Evolutionary conservation across 73 alveolate species (phyloP).

Genomic region (Breviolum minutum): DNA sequence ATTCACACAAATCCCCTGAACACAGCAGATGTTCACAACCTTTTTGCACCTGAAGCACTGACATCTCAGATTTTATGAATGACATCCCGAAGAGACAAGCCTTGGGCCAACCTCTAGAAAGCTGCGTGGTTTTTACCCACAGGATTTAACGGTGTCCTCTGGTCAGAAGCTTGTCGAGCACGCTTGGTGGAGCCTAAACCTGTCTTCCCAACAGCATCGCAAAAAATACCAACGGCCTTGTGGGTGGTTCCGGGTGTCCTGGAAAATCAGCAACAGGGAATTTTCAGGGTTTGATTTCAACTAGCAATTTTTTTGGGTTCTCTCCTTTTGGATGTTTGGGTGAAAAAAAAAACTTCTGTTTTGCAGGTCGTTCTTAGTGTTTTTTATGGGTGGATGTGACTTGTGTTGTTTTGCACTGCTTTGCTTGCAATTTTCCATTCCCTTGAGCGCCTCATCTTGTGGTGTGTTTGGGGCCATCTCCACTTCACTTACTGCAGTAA

Average conservation of each 20-base stretch:
- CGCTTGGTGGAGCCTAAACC: constrained; percentile 19
- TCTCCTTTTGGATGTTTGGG: too few species aligned
- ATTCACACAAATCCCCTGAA: too few species aligned
- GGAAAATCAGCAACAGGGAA: neutral
- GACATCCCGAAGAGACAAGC: neutral
- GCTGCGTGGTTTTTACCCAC: neutral
- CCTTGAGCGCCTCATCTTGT: neutral
- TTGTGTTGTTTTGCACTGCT: neutral
- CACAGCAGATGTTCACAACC: too few species aligned
- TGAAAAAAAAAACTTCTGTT: too few species aligned
- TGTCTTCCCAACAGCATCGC: neutral
- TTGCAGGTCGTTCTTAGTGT: too few species aligned
- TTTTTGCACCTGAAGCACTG: too few species aligned
- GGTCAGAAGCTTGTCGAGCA: constrained; percentile 85
- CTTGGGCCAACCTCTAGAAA: too few species aligned
- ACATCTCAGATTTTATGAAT: too few species aligned
- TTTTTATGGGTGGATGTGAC: neutral
- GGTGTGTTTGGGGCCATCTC: too few species aligned
- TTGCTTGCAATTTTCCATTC: neutral
- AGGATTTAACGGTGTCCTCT: constrained; percentile 61
- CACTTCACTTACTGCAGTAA: too few species aligned
- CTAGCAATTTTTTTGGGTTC: too few species aligned
- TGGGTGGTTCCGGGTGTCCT: constrained; percentile 39
- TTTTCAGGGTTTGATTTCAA: too few species aligned
- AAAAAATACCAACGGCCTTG: neutral